Conservation (phyloP, 768 basidiomycete species). For the Hypholoma sublateritium region DNA sequence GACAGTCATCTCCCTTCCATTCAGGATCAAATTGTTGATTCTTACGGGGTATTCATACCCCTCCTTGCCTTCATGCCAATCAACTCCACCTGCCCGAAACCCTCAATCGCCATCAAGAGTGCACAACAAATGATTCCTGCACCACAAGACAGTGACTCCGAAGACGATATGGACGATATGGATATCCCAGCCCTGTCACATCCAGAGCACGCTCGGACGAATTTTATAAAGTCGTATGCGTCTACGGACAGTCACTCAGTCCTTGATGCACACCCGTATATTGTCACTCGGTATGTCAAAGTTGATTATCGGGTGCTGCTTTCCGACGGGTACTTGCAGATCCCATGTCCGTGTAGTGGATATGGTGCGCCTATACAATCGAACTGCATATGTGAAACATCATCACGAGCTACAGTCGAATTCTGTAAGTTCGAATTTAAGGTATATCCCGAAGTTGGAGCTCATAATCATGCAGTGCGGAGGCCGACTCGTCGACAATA, state of each 20-base stretch:
- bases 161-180: conserved; percentile 13
- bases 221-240: background rate
- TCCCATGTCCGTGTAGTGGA: conserved; percentile 35
- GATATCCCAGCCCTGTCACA: background rate
- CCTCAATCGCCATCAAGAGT: background rate
- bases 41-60: conserved; percentile 32
- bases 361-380: conserved; percentile 29
- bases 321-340: conserved; percentile 11
- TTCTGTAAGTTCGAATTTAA: conserved; percentile 18
- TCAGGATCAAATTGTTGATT: conserved; percentile 30
- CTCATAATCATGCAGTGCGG: conserved; percentile 3
- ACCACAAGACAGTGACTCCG: conserved; percentile 9
- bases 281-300: conserved; percentile 33
- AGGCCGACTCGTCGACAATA: background rate
- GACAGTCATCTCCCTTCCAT: conserved; percentile 9
- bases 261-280: conserved; percentile 30
- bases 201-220: too few relatives aligned
- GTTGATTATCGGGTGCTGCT: background rate
- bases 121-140: background rate
- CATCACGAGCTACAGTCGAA: conserved; percentile 22
- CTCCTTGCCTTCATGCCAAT: conserved; percentile 31
- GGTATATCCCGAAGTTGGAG: background rate
- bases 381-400: conserved; percentile 25
- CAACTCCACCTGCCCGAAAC: conserved; percentile 17
- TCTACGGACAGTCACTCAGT: conserved; percentile 15